Evolutionary conservation across 1,284 basidiomycete genomes (phyloP).

Genomic region (Cryptococcus sp.): DNA sequence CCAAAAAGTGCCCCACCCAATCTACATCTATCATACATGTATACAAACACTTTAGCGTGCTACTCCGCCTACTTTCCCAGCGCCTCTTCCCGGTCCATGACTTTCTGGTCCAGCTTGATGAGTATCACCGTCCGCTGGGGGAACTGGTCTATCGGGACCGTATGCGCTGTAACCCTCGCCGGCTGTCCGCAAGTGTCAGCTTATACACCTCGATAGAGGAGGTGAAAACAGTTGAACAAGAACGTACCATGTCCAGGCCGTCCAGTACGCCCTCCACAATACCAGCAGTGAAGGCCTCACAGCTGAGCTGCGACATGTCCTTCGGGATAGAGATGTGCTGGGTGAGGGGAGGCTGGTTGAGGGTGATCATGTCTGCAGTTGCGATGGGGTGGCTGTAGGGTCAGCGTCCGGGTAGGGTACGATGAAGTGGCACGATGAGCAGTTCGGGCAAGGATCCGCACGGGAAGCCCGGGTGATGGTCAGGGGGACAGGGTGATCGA

Average conservation of each 20-base stretch:
- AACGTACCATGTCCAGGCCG: constrained; percentile 81
- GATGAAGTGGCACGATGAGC: not conserved
- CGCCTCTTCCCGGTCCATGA: constrained; percentile 81
- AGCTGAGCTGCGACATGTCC: constrained; percentile 89
- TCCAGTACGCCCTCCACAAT: constrained; percentile 97
- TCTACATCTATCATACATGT: not conserved
- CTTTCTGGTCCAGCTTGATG: constrained; percentile 87
- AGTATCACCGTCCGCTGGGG: constrained; percentile 86
- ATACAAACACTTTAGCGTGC: not conserved
- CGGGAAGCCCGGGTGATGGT: not conserved
- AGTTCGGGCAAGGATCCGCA: not conserved
- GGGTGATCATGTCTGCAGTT: constrained; percentile 97
- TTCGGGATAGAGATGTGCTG: constrained; percentile 87
- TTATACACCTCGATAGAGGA: not conserved
- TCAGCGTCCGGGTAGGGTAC: not conserved
- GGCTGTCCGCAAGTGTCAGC: constrained; percentile 58
- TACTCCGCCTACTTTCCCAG: constrained; percentile 49
- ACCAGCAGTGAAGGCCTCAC: constrained; percentile 94
- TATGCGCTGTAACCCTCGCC: constrained; percentile 93
- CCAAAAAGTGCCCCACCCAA: not conserved
- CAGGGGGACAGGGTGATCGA: constrained; percentile 15
- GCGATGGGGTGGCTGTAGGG: not conserved
- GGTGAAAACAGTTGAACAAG: not conserved
- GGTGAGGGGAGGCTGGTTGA: constrained; percentile 90
- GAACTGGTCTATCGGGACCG: constrained; percentile 74